Evolutionary conservation across 805 yeast genomes (phyloP), one percentile per base, ranked within the genome.

Genomic region (Starmerella powellii): DNA sequence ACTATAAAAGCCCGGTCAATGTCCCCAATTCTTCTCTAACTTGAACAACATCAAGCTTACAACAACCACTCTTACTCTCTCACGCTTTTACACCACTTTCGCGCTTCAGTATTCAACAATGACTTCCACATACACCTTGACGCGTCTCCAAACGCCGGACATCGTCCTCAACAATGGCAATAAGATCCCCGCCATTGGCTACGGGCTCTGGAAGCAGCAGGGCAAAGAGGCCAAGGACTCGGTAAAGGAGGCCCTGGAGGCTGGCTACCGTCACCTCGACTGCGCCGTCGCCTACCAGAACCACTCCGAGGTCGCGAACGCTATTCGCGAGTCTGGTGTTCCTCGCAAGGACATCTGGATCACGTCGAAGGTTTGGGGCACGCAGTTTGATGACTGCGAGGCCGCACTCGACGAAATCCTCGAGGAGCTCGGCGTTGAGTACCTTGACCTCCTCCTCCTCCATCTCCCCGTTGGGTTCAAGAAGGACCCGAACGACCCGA

Each of bases 381-480:
- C 64, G 31, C 57, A 56, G 51, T 61, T 58, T 42, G 51, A 41
- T 42, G 49, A 62, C 32, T 76, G 76, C 13, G 71, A 55, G 29
- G 63, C 56, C 19, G 81, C 80, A 6, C 60, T 83, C 31, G 70
- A 74, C 13, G 65, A 60, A 36, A 77, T 86, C 11, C 67, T 83
- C 54, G 56, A 69, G 54, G 73, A 77, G 54, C 66, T 83, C 46
- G 78, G 77, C 0, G 56, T 80, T 51, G 88, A 78, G 38, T 83
- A 83, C 55, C 78, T 83, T 40, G 94, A 83, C 57, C 64, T 83
- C 44, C 76, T 76, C 57, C 68, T 84, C 56, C 70, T 82, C 56
- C 94, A 83, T 62, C 81, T 91, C 87, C 94, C 94, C 3, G 71
- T 72, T 31, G 46, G 45, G 17, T 38, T 33, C 30, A 37, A 28